A percentile compares a stretch with the other conserved stretches of the same genome.
phyloP scores from a whole-genome alignment of 176 grass and related monocot genomes.

The Elymus sibiricus region DNA sequence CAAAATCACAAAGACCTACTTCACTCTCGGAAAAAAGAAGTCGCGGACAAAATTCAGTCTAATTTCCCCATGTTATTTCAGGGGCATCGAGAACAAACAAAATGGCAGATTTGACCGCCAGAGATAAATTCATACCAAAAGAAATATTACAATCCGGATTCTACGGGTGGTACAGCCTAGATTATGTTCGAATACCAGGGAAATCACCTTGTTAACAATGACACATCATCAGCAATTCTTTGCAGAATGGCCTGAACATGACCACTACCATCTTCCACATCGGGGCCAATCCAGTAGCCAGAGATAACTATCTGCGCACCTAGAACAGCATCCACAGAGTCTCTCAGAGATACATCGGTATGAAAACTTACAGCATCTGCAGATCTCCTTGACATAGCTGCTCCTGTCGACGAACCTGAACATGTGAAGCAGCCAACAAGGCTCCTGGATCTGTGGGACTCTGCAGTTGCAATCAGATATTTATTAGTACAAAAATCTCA shows the following conservation, averaged over 20 bases:
- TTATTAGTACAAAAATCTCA: neutral
- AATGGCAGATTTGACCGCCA: neutral
- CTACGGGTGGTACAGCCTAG: neutral
- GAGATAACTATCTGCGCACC: constrained; percentile 16
- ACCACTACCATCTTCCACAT: constrained; percentile 55
- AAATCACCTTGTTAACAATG: neutral
- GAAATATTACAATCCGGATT: neutral
- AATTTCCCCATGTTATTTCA: neutral
- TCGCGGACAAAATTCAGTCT: neutral
- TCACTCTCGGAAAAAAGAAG: neutral
- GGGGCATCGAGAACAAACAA: neutral
- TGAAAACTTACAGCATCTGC: neutral
- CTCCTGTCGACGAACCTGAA: neutral
- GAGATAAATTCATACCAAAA: neutral
- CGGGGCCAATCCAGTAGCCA: constrained; percentile 60
- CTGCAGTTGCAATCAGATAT: neutral
- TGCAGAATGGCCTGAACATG: constrained; percentile 43
- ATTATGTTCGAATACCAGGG: neutral
- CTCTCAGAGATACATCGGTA: neutral
- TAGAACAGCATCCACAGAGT: neutral
- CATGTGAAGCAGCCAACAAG: neutral
- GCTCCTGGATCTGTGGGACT: neutral
- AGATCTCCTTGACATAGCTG: constrained; percentile 3
- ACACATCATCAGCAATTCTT: constrained; percentile 17
- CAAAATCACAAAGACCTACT: neutral